These are phyloP conservation scores for Auxenochlorella protothecoides DNA, from an alignment of 139 green algal genomes.

Conservation along the genomic window DNA sequence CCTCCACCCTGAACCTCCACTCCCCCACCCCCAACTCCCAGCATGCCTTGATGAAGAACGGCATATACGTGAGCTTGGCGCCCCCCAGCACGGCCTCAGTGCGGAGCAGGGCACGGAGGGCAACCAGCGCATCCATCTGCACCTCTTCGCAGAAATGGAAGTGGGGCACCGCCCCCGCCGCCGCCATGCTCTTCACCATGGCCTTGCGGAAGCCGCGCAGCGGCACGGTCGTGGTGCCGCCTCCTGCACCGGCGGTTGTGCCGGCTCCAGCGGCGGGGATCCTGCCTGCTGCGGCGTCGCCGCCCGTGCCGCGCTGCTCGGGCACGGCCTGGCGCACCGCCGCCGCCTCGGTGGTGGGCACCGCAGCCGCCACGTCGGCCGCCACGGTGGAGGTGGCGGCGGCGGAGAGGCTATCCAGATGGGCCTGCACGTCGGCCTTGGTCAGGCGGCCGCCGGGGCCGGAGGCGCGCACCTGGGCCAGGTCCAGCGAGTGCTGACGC, in stretches of 20 bases:
- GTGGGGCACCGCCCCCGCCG: slow-evolving; percentile 51
- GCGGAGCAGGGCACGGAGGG: slow-evolving; percentile 29
- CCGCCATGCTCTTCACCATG: slow-evolving; percentile 73
- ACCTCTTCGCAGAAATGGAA: slow-evolving; percentile 83
- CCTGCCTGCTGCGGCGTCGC: background rate
- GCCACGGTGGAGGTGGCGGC: background rate
- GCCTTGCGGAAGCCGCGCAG: slow-evolving; percentile 50
- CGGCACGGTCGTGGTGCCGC: slow-evolving; percentile 5
- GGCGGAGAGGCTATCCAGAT: slow-evolving; percentile 5
- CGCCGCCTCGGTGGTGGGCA: slow-evolving; percentile 10
- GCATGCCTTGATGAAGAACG: slow-evolving; percentile 69
- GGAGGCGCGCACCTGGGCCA: slow-evolving; percentile 37
- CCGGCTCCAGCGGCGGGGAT: background rate
- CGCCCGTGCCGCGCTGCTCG: background rate
- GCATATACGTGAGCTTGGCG: slow-evolving; percentile 68
- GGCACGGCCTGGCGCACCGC: background rate
- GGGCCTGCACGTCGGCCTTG: slow-evolving; percentile 35
- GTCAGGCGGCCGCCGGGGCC: slow-evolving; percentile 61
- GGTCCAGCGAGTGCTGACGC: slow-evolving; percentile 45
- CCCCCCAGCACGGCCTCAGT: slow-evolving; percentile 17
- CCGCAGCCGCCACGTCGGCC: background rate
- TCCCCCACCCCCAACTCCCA: too few species aligned
- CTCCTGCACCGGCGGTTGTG: too few species aligned
- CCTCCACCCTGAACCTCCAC: too few species aligned
- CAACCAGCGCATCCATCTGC: slow-evolving; percentile 46